phyloP scores from a whole-genome alignment of 2,329 filamentous ascomycete species.

The Hypoxylon sp. region DNA sequence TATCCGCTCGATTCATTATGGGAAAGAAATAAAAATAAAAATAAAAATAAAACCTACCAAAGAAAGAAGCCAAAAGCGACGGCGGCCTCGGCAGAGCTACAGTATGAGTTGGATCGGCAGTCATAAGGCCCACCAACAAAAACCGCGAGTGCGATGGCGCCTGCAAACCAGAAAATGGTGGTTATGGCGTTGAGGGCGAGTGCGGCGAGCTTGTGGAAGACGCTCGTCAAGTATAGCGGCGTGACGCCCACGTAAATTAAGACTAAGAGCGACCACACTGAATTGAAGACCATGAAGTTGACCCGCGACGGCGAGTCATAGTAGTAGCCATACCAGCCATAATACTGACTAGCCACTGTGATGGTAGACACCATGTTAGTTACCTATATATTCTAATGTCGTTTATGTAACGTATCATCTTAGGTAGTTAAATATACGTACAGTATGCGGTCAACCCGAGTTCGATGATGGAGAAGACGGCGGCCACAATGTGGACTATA shows the following conservation, averaged over 20 bases:
- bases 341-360: conserved; percentile 68
- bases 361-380: conserved; percentile 17
- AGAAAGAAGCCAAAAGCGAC: conserved; percentile 77
- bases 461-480: conserved; percentile 78
- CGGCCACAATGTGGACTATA: conserved; percentile 77
- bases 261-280: conserved; percentile 81
- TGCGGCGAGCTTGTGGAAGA: conserved; percentile 76
- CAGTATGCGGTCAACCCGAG: conserved; percentile 82
- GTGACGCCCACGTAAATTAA: conserved; percentile 79
- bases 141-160: conserved; percentile 82
- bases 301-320: conserved; percentile 67
- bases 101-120: conserved; percentile 68
- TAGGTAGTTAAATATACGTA: conserved; percentile 58
- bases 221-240: conserved; percentile 72
- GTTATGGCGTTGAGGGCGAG: conserved; percentile 79
- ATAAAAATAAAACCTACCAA: conserved; percentile 59
- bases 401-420: not conserved
- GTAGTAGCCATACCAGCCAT: conserved; percentile 55
- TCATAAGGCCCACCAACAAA: conserved; percentile 69
- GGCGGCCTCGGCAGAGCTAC: conserved; percentile 73
- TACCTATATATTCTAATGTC: not conserved
- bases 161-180: conserved; percentile 91
- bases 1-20: not conserved
- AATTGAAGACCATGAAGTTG: conserved; percentile 85
- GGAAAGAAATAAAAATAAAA: not conserved